Conservation (phyloP, 106 monocot genomes). For the Dendrobium catenatum region DNA sequence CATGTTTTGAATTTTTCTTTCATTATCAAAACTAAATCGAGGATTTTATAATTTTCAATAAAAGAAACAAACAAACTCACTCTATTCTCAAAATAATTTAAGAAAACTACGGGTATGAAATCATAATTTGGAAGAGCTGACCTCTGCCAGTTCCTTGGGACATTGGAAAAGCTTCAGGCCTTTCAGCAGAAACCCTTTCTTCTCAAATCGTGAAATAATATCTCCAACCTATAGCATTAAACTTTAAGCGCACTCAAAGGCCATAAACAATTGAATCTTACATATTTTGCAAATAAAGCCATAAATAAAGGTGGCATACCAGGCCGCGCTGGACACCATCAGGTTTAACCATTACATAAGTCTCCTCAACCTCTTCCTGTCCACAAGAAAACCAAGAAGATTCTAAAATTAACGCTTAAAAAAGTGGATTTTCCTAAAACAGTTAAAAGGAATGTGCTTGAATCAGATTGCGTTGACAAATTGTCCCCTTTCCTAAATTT, state of each 20-base stretch:
- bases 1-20: no score
- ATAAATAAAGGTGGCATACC: constrained; percentile 27
- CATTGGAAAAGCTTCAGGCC: constrained; percentile 93
- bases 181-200: constrained; percentile 91
- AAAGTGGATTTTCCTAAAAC: background rate
- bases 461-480: background rate
- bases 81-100: background rate
- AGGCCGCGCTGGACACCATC: constrained; percentile 84
- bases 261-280: background rate
- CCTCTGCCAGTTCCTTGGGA: constrained; percentile 92
- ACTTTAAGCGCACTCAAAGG: background rate
- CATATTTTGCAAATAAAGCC: background rate
- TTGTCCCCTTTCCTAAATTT: background rate
- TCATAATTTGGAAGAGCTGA: constrained; percentile 15
- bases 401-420: background rate
- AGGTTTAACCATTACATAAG: constrained; percentile 86
- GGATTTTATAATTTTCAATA: no score
- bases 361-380: constrained; percentile 58
- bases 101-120: background rate
- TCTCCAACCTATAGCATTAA: constrained; percentile 66
- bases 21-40: no score
- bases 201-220: constrained; percentile 95
- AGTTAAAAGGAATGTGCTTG: background rate
- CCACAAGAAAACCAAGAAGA: constrained; percentile 5
- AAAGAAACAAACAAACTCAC: no score